Percentiles rank a stretch among this genome's conserved stretches.
Evolutionary conservation across 208 protist genomes (phyloP).

Genomic region (Acanthamoeba castellanii): DNA sequence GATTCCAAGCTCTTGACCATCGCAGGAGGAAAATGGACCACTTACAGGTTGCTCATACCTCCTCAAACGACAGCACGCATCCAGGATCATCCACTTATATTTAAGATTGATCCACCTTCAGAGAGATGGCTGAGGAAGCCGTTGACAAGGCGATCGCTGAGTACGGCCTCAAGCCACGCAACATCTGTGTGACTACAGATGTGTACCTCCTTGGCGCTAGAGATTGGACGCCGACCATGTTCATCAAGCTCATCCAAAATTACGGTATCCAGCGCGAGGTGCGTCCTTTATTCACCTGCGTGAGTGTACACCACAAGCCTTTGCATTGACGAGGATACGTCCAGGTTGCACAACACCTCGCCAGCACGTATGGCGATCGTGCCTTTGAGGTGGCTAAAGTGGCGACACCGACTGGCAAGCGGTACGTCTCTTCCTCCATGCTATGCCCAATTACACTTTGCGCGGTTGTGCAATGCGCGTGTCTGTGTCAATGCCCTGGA

Average conservation of each 20-base stretch:
- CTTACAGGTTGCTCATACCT: not conserved
- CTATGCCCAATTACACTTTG: too few species aligned
- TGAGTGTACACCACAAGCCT: too few species aligned
- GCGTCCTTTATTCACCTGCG: not conserved
- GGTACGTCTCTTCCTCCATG: not conserved
- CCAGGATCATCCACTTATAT: too few species aligned
- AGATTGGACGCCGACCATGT: slow-evolving; percentile 66
- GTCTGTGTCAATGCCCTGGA: too few species aligned
- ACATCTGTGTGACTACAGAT: slow-evolving; percentile 8
- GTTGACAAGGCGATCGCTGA: slow-evolving; percentile 71
- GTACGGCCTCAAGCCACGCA: slow-evolving; percentile 8
- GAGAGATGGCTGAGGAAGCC: slow-evolving; percentile 78
- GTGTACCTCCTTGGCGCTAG: slow-evolving; percentile 17
- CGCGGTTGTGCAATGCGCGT: too few species aligned
- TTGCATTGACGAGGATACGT: too few species aligned
- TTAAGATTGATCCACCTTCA: too few species aligned
- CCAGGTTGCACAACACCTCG: slow-evolving; percentile 74
- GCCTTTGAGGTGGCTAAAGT: slow-evolving; percentile 35
- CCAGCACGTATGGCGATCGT: slow-evolving; percentile 74
- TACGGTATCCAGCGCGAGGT: slow-evolving; percentile 19
- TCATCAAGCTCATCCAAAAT: slow-evolving; percentile 73
- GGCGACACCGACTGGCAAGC: slow-evolving; percentile 54
- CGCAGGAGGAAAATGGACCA: slow-evolving; percentile 83
- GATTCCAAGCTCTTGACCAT: slow-evolving; percentile 72
- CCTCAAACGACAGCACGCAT: too few species aligned